Conservation (phyloP, 371 early-diverging fungal genomes). For the Chytridium lagenaria region DNA sequence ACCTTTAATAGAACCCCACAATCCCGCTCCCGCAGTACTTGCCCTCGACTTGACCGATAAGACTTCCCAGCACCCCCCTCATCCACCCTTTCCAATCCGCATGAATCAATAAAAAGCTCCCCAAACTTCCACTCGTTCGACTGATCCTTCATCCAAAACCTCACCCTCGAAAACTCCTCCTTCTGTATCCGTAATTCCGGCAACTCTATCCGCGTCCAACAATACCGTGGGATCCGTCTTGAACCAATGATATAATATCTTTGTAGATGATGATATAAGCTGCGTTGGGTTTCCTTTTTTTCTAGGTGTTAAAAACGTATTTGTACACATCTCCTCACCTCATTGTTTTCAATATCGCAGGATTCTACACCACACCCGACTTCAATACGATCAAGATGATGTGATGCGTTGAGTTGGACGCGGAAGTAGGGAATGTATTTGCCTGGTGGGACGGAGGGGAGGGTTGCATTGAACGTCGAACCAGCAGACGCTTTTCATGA, state of each 20-base stretch:
- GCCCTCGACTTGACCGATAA: too few relatives aligned
- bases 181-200: background rate
- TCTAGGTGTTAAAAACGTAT: background rate
- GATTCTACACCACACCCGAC: background rate
- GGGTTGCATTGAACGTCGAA: constrained; percentile 7
- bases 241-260: background rate
- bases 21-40: too few relatives aligned
- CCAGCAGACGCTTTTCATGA: constrained; percentile 1
- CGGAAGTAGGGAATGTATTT: constrained; percentile 15
- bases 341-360: background rate
- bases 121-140: constrained; percentile 5
- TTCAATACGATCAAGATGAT: constrained; percentile 5
- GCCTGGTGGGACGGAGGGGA: background rate
- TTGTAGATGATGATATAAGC: background rate
- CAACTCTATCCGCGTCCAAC: background rate
- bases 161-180: background rate
- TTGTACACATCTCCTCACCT: background rate
- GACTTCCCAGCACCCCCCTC: too few relatives aligned
- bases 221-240: background rate
- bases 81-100: background rate
- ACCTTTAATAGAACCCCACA: too few relatives aligned
- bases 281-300: background rate
- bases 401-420: background rate
- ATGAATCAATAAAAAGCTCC: background rate
- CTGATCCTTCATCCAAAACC: constrained; percentile 6